Base-by-base conservation (phyloP, 2,329 filamentous ascomycete genomes). In the Dothideomycetes sp. region DNA sequence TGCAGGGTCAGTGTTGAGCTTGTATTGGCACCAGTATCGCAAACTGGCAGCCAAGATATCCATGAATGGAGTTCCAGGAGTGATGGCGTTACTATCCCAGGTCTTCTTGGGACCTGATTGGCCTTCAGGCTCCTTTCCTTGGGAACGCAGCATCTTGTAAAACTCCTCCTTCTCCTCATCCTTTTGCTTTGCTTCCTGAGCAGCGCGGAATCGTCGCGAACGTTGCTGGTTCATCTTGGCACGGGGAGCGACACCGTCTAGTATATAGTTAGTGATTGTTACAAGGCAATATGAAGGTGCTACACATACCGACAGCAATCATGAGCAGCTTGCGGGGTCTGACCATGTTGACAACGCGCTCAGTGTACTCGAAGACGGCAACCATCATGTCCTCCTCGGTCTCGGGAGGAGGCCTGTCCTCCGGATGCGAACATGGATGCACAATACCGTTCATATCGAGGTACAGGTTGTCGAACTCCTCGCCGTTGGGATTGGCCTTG, bases 171-270 rank as follows among this genome's bases (percentile, higher is more conserved):
- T 94, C 58, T 95, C 86, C 44, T 82, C 79, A 56, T 93, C 87
- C 59, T 95, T 94, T 60, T 96, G 87, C 57, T 86, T 80, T 12
- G 91, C 91, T 60, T 98, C 91, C 60, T 89, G 86, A 2, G 88
- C 91, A 16, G 89, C 84, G 47, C 91, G 82, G 66, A 98, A 98
- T 55, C 91, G 85, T 62, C 91, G 78, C 29, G 91, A 94, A 47
- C 91, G 85, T 66, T 98, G 91, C 61, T 98, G 93, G 61, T 98
- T 98, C 91, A 98, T 98, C 66, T 98, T 98, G 45, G 93, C 93
- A 61, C 91, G 83, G 33, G 91, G 93, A 4, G 91, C 91, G 49
- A 98, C 91, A 59, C 91, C 91, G 65, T 98, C 91, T 87, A 25
- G 23, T 25, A 25, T 25, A 25, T 25, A 8, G 23, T 8, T 25